Conservation (phyloP, 495 filamentous ascomycete genomes). For the Jackrogersella minutella region DNA sequence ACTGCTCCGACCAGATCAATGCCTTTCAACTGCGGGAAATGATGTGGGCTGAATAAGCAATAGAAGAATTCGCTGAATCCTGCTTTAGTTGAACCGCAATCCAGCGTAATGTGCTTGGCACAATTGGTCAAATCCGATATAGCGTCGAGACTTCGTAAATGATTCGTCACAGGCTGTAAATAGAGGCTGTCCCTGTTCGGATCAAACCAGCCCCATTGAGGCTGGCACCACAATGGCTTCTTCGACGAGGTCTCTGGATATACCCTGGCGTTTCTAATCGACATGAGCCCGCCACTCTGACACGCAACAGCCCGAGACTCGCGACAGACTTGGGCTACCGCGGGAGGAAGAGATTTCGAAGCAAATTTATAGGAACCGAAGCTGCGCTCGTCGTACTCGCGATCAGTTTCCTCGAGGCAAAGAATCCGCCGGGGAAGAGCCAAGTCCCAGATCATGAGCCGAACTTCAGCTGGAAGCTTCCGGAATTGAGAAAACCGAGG, state of each 20-base stretch:
- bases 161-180: not conserved
- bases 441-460: constrained; percentile 21
- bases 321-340: constrained; percentile 18
- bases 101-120: not conserved
- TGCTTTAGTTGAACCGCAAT: not conserved
- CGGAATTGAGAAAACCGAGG: constrained; percentile 11
- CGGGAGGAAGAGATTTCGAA: not conserved
- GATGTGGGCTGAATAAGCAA: not conserved
- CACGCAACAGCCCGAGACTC: constrained; percentile 20
- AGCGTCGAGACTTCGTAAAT: not conserved
- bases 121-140: not conserved
- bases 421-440: constrained; percentile 5
- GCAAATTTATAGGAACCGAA: not conserved
- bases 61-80: not conserved
- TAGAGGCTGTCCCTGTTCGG: constrained; percentile 2
- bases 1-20: not conserved
- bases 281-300: not conserved
- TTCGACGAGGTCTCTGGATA: not conserved
- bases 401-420: not conserved
- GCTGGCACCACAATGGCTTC: not conserved
- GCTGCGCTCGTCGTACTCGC: not conserved
- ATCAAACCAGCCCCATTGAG: constrained; percentile 17
- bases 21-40: not conserved
- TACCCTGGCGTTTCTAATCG: not conserved
- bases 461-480: constrained; percentile 16